Conservation (phyloP, 805 yeast species). For the Cephaloascus fragrans region DNA sequence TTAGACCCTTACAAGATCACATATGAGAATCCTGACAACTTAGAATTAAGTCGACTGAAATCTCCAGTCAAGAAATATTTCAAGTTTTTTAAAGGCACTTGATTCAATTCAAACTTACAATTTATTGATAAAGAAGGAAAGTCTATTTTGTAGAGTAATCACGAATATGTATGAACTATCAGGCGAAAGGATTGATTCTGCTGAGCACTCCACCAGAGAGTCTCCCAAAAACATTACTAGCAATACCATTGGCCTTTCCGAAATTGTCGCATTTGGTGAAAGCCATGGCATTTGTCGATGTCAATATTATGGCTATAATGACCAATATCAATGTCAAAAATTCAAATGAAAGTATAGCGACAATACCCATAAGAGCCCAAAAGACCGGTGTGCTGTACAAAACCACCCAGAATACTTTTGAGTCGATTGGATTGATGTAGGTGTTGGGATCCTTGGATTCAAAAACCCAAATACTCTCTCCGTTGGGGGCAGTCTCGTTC, state of each 20-base stretch:
- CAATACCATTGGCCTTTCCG: slow-evolving; percentile 69
- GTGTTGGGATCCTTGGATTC: slow-evolving; percentile 71
- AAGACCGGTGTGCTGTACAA: slow-evolving; percentile 64
- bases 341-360: slow-evolving; percentile 73
- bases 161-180: no score
- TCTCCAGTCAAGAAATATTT: no score
- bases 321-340: slow-evolving; percentile 58
- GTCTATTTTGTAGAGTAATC: no score
- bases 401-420: slow-evolving; percentile 79
- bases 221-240: slow-evolving; percentile 44
- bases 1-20: no score
- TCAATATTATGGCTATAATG: slow-evolving; percentile 57
- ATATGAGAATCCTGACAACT: no score
- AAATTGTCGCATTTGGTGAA: slow-evolving; percentile 90
- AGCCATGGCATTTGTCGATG: slow-evolving; percentile 79
- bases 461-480: slow-evolving; percentile 77
- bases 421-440: slow-evolving; percentile 82
- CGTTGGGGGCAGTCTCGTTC: slow-evolving; percentile 68
- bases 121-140: no score
- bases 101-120: no score
- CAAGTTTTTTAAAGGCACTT: no score
- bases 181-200: slow-evolving; percentile 35
- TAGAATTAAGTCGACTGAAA: no score
- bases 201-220: slow-evolving; percentile 36
- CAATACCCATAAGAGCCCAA: slow-evolving; percentile 67